Evolutionary conservation across 768 basidiomycete species (phyloP), one percentile per base, ranked within the genome.

Genomic region (Lactarius vividus): DNA sequence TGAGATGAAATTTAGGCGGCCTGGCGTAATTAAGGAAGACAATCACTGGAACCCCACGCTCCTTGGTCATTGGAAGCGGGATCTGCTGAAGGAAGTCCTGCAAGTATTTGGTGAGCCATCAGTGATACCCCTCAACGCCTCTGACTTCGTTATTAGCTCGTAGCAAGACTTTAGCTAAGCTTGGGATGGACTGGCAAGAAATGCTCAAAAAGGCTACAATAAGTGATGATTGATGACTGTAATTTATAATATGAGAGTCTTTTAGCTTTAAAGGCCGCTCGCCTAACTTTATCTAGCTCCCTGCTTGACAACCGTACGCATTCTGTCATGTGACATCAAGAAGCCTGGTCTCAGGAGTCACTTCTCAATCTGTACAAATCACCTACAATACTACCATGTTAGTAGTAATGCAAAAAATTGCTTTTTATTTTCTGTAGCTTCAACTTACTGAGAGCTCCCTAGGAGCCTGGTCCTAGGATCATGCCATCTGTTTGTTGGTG

Each of bases 101-200:
- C 79, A 79, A 23, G 79, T 90, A 28, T 93, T 96, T 71, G 89
- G 93, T 94, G 35, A 31, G 39, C 55, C 16, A 3, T 52, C 15
- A 26, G 49, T 52, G 13, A 26, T 15, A 44, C 5, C 31, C n/a
- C 16, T 28, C 26, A 26, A 33, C 4, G 18, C 54, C 13, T 28
- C 23, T 64, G 49, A 28, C 18, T 28, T 23, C 23, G 23, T 46
- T 11, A 18, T 28, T 70, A 95, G 94, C 83, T 33, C 82, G 84
- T 61, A 92, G 89, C 74, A 89, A 90, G 72, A 88, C 88, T 0
- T 73, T 95, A 63, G 83, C 86, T 4, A 86, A 88, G 70, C 79
- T 95, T 28, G 92, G 88, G 9, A 73, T 84, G 69, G 89, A 92
- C 70, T 96, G 92, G 89, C 91, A 94, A 75, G 92, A 94, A 64